phyloP scores from a whole-genome alignment of 2,329 filamentous ascomycete species.

The Chrysosporium queenslandicum region DNA sequence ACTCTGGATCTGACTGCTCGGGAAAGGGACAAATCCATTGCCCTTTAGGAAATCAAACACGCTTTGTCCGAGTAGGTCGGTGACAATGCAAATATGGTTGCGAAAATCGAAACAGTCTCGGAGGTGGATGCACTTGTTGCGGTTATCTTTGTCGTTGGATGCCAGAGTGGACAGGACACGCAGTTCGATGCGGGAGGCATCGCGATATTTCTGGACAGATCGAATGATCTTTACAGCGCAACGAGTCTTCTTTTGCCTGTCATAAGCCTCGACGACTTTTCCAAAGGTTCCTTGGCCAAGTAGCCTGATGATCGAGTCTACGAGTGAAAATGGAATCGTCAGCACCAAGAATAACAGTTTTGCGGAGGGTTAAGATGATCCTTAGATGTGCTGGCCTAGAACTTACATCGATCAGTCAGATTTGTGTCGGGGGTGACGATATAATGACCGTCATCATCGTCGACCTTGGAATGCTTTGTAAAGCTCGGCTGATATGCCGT shows the following conservation, averaged over 20 bases:
- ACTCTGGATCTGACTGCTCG: conserved; percentile 94
- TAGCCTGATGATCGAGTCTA: conserved; percentile 79
- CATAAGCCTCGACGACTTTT: conserved; percentile 89
- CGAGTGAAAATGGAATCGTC: conserved; percentile 6
- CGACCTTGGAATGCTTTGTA: conserved; percentile 58
- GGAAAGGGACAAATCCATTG: conserved; percentile 91
- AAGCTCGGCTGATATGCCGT: conserved; percentile 34
- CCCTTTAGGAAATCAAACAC: conserved; percentile 97
- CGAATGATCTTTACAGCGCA: conserved; percentile 98
- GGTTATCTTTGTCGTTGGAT: conserved; percentile 81
- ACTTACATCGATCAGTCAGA: conserved; percentile 81
- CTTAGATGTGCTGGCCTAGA: not conserved
- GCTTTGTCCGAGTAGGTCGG: conserved; percentile 74
- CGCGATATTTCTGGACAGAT: conserved; percentile 95
- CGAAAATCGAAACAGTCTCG: conserved; percentile 95
- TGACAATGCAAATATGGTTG: conserved; percentile 86
- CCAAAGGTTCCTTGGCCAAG: conserved; percentile 96
- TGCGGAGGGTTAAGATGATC: not conserved
- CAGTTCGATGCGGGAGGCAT: conserved; percentile 89
- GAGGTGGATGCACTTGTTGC: conserved; percentile 93
- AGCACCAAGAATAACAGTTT: not conserved
- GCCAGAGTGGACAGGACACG: conserved; percentile 85
- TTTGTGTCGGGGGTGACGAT: conserved; percentile 80
- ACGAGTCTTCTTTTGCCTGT: conserved; percentile 63
- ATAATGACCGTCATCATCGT: conserved; percentile 96